phyloP scores from a whole-genome alignment of 805 yeast species.

The Nakazawaea anatomiae region DNA sequence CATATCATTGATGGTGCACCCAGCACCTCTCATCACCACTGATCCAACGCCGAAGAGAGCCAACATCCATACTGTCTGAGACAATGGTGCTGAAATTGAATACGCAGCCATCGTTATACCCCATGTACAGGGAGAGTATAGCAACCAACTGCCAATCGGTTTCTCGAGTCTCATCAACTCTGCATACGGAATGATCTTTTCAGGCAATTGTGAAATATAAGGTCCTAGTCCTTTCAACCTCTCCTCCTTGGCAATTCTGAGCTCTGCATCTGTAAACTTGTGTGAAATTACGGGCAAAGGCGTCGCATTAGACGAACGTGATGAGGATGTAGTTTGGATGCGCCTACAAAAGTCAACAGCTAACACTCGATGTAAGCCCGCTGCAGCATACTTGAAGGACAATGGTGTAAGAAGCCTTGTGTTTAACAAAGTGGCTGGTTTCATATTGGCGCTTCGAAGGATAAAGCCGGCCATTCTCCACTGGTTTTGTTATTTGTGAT shows the following conservation, averaged over 20 bases:
- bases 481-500: too few species aligned
- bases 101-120: conserved; percentile 87
- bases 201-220: conserved; percentile 60
- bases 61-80: conserved; percentile 55
- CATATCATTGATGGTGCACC: conserved; percentile 92
- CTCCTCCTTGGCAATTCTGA: conserved; percentile 44
- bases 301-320: conserved; percentile 11
- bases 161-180: conserved; percentile 88
- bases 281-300: not conserved
- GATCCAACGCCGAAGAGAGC: conserved; percentile 80
- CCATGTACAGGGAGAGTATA: conserved; percentile 87
- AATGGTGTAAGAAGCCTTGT: too few species aligned
- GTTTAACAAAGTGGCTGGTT: too few species aligned
- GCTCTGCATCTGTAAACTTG: conserved; percentile 31
- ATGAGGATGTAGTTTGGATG: not conserved
- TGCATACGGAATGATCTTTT: conserved; percentile 78
- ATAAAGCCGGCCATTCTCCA: too few species aligned
- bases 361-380: too few species aligned
- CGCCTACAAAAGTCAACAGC: not conserved
- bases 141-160: conserved; percentile 90
- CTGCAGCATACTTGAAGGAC: not conserved
- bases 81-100: conserved; percentile 60
- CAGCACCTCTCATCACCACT: conserved; percentile 93
- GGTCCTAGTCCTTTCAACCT: conserved; percentile 42
- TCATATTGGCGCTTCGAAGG: too few species aligned